Evolutionary conservation across 345 rosid genomes (phyloP), one percentile per base, ranked within the genome.

Genomic region (Noccaea bulbosa): DNA sequence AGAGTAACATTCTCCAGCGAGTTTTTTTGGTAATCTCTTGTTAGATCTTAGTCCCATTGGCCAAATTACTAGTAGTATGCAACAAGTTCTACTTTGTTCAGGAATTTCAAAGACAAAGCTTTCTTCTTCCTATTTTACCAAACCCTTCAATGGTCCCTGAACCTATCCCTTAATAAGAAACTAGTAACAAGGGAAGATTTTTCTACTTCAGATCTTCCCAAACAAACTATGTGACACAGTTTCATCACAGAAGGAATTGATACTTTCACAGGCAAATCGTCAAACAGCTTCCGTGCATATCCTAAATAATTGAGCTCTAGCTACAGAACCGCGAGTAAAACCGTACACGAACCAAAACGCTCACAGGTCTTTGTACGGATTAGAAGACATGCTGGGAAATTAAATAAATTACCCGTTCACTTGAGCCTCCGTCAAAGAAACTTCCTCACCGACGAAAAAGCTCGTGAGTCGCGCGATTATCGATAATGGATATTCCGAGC

Each of bases 251-350:
- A 41, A 11, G 37, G 37, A 45, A 44, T 10, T 27, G 7, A 6
- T 30, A 45, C 37, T 72, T 45, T 72, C 24, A 37, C 54, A 58
- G 54, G 30, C 62, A 73, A 30, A 57, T 73, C 62, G 15, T 66
- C 77, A 12, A 73, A 73, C 77, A 66, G 0, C 46, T 73, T 73
- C 27, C 61, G 46, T 66, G 72, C 67, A 57, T 73, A 56, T 20
- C 38, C 15, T n/a, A 55, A 35, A 17, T 4, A 38, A 41, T 34
- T 45, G 9, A 56, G 41, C 6, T 57, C 39, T 11, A 22, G 2
- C 71, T 30, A 57, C 0, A 39, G 7, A 58, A 16, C 15, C 2
- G 3, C 8, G 0, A 15, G 27, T 12, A 37, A 33, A 57, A 5
- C 1, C 66, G 65, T 30, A 57, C 12, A 39, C 41, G 5, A 72